phyloP scores from a whole-genome alignment of 176 grass and related monocot species.

The Oryza punctata region DNA sequence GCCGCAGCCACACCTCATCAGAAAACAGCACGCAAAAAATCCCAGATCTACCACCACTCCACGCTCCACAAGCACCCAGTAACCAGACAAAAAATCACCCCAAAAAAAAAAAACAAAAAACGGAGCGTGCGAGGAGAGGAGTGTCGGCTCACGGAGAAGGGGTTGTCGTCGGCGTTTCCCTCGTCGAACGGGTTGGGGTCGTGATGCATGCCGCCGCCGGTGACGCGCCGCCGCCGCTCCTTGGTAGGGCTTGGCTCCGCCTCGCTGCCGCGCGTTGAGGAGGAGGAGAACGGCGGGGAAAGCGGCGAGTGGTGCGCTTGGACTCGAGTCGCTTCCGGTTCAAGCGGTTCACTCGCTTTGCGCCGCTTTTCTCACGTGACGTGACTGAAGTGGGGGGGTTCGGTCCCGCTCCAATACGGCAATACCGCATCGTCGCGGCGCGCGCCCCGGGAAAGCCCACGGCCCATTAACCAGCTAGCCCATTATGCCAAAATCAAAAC shows the following conservation, averaged over 20 bases:
- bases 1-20: neutral
- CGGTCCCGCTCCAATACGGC: conserved; percentile 8
- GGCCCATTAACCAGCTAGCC: neutral
- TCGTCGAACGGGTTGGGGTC: conserved; percentile 93
- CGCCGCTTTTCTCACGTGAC: conserved; percentile 36
- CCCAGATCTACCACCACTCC: conserved; percentile 31
- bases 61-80: neutral
- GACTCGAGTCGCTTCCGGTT: conserved; percentile 45
- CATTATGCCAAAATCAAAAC: too few species aligned
- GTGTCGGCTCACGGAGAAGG: conserved; percentile 55
- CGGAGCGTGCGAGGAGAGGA: neutral
- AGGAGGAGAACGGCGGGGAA: neutral
- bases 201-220: conserved; percentile 53
- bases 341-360: conserved; percentile 20
- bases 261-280: neutral
- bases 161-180: conserved; percentile 54
- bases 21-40: neutral
- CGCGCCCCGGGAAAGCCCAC: neutral
- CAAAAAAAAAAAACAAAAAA: neutral
- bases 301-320: neutral
- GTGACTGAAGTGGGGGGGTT: neutral
- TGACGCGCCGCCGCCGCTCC: neutral
- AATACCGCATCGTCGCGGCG: neutral
- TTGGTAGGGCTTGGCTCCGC: neutral
- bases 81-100: neutral